Base-by-base conservation (phyloP, 2,329 filamentous ascomycete species). In the Myotisia sp. region DNA sequence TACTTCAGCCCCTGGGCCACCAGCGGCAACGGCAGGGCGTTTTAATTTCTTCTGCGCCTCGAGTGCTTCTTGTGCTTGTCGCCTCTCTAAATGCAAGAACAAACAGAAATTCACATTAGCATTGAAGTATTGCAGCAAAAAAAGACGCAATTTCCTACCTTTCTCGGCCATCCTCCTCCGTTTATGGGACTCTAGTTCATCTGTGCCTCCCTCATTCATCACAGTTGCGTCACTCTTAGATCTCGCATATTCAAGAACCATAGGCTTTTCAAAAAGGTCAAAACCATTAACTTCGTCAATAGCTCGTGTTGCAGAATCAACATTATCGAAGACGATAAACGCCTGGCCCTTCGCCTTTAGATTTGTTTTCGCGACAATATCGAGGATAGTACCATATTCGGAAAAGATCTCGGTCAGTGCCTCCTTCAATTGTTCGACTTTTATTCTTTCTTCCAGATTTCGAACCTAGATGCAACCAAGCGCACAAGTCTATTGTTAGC, bases 291-390 rank as follows among this genome's bases (percentile, higher is more conserved):
- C 68, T 47, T 92, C 83, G 33, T 92, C 82, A 42, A 94, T 79
- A 12, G 90, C 87, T 42, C 74, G 70, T 34, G 71, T 65, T 3
- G 86, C 86, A n/a, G 76, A 73, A 36, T 85, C 79, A n/a, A 78
- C 64, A 41, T 67, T 71, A 47, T 92, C 84, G 54, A 85, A 95
- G 29, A 95, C 85, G 32, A 98, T 63, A 53, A 98, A 98, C 1
- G 90, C 90, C 60, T 98, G 90, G 8, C 90, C 90, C 55, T 92
- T 94, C 27, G 84, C 82, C 55, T 82, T 86, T 19, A 95, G 60
- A 56, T 92, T 94, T 43, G 74, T 83, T 64, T 92, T 92, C 28
- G 82, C 82, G 39, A 92, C 71, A 33, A 93, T 73, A 42, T 93
- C 85, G 47, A 92, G 62, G 41, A 93, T 74, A 37, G 67, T 76